A percentile compares a stretch with the other conserved stretches of the same genome.
These are phyloP conservation scores for Fusarium sp. DNA, from an alignment of 2,329 filamentous ascomycete genomes.

Conservation along the genomic window DNA sequence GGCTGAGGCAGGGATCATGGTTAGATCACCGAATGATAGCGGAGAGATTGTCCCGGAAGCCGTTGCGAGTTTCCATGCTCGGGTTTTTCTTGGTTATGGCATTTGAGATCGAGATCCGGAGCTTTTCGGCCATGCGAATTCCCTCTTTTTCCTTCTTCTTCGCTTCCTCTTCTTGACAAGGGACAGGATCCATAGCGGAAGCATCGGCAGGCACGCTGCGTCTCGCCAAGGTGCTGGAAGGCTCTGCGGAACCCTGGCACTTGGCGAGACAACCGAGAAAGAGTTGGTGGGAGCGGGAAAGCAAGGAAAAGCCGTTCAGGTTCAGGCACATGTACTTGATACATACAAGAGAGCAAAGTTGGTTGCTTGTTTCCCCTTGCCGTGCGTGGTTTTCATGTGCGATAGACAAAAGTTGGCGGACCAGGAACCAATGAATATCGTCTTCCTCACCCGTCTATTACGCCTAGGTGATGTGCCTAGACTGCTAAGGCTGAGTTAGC, in stretches of 20 bases:
- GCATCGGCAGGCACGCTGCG: constrained; percentile 28
- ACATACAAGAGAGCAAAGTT: constrained; percentile 13
- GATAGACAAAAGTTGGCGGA: constrained; percentile 9
- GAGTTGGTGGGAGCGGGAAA: constrained; percentile 19
- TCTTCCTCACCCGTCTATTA: constrained; percentile 13
- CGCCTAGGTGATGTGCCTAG: constrained; percentile 6
- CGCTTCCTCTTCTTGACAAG: constrained; percentile 9
- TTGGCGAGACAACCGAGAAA: constrained; percentile 3
- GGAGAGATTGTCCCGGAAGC: constrained; percentile 14
- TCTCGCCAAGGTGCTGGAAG: constrained; percentile 33
- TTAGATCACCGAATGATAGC: constrained; percentile 3
- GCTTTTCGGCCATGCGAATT: neutral
- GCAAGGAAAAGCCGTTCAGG: constrained; percentile 31
- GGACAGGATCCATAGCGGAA: constrained; percentile 38
- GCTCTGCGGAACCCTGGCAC: constrained; percentile 28
- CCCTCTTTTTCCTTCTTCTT: neutral
- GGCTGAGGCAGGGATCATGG: constrained; percentile 24
- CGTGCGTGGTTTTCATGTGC: constrained; percentile 9
- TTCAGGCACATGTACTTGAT: constrained; percentile 28
- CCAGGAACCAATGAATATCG: constrained; percentile 19
- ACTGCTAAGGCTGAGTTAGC: constrained; percentile 20
- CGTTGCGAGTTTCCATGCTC: constrained; percentile 22
- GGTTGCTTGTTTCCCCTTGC: neutral
- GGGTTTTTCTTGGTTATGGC: constrained; percentile 4
- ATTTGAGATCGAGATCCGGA: constrained; percentile 38